Base-by-base conservation (phyloP, 352 stramenopile genomes). In the Aphanomyces euteiches region DNA sequence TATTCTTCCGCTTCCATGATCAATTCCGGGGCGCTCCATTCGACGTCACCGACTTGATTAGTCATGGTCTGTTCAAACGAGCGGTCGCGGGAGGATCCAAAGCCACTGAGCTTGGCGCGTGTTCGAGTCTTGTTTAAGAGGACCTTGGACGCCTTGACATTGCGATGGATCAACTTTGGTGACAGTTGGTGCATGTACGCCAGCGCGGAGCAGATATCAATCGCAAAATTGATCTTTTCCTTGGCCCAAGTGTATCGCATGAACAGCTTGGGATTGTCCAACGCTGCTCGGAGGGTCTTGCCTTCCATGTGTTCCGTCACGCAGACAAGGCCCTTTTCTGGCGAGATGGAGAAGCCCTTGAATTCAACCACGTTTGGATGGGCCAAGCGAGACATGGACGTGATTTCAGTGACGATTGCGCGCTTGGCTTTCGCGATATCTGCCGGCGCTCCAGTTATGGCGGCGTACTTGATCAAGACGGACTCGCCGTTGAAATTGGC, bases 21-120 rank as follows among this genome's bases (percentile, higher is more conserved):
- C 28, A 69, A 66, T 15, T 69, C 63, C 6, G 63, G 63, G 1
- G 63, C 63, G 8, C n/a, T 40, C 63, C 63, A 69, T n/a, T 48
- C 17, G 15, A 63, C 5, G 28, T 40, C 39, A n/a, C 56, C 28
- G 8, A 63, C 56, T 7, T 28, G 17, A n/a, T n/a, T 48, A 15
- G 56, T 21, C 56, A 63, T 54, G 47, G n/a, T 21, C 17, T 54
- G 21, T 21, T 54, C 47, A 21, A 54, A 54, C 75, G 64, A 54
- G 5, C 21, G n/a, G 6, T 54, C 47, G 47, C 47, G 47, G 17
- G 47, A 17, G 47, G 21, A 17, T 17, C 47, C 47, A 54, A 54
- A 54, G 47, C 47, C 47, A 21, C 47, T 54, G 47, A 54, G 47
- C 5, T 54, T 54, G 47, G 47, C 47, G 0, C n/a, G n/a, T 5